Conservation (phyloP, 176 grass and related monocot genomes). For the Bromus sterilis region DNA sequence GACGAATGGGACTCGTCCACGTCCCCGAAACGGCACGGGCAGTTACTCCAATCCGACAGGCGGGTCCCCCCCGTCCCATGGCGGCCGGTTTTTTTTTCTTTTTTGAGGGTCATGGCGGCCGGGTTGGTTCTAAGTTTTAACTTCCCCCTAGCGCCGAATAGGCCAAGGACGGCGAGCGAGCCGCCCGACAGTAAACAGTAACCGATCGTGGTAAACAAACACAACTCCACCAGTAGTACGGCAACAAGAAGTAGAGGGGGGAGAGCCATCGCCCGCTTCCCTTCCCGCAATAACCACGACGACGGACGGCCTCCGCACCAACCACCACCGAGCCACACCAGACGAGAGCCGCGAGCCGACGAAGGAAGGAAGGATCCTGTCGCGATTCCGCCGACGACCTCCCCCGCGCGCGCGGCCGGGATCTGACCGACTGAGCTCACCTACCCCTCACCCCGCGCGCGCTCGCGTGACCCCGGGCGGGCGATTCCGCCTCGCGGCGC, state of each 20-base stretch:
- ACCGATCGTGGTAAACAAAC: constrained; percentile 34
- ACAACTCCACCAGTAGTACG: too few relatives aligned
- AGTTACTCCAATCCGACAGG: too few relatives aligned
- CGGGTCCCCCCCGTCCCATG: neutral
- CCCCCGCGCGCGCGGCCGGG: neutral
- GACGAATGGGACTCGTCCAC: neutral
- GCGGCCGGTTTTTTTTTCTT: constrained; percentile 17
- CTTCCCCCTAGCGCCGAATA: neutral
- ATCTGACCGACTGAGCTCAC: too few relatives aligned
- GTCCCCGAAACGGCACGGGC: constrained; percentile 27
- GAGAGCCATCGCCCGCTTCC: neutral
- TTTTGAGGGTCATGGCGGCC: neutral
- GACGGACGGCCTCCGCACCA: constrained; percentile 41
- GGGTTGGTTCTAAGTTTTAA: too few relatives aligned
- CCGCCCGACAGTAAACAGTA: constrained; percentile 50
- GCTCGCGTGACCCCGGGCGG: too few relatives aligned
- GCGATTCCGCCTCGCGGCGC: constrained; percentile 26
- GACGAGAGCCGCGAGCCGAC: constrained; percentile 1
- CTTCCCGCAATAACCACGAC: constrained; percentile 33
- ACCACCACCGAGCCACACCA: constrained; percentile 8
- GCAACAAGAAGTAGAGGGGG: neutral
- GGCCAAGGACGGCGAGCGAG: constrained; percentile 2
- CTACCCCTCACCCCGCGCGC: too few relatives aligned
- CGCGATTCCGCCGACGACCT: constrained; percentile 44
- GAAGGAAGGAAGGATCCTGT: constrained; percentile 14